Base-by-base conservation (phyloP, 352 stramenopile genomes). In the Hyaloperonospora arabidopsidis region DNA sequence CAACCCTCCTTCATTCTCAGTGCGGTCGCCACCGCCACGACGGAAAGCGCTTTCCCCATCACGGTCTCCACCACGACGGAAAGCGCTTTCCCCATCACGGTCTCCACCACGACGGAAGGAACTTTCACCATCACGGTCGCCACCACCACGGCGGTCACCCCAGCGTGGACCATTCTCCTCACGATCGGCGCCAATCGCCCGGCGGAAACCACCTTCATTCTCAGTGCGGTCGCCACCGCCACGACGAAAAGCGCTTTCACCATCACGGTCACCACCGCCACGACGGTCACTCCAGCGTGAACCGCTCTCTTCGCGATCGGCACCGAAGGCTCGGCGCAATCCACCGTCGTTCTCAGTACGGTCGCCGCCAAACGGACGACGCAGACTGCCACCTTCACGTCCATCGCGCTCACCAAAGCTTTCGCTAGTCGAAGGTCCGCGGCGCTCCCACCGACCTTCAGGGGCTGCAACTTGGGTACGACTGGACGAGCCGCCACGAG, bases 381-480 rank as follows among this genome's bases (percentile, higher is more conserved):
- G 61, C 19, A 61, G 34, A 7, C 65, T 56, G 12, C 57, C 57
- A 49, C 57, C 56, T 35, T 77, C 65, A 32, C 61, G 67, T 23
- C 48, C 52, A 46, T 71, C 59, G 15, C 46, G 59, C 19, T 72
- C 63, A 11, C 63, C 49, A 8, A 40, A 56, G 22, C 57, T 72
- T 21, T 76, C 66, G 34, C 72, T 72, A 55, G 63, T 13, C 11
- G 70, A n/a, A 52, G 74, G 75, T 17, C 67, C 74, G 39, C 71
- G 65, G 36, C 78, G 75, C 38, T 86, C 78, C 72, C 78, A 85
- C 39, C 72, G 67, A 11, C 75, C 72, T 53, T 86, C 76, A 5
- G 76, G 74, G 12, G 74, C 76, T 0, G 61, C 70, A 2, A 68
- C 68, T 44, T 65, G 72, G 0, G 68, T 36, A 38, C 69, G 54